These are phyloP conservation scores for Trichoderma sp. DNA, from an alignment of 2,329 filamentous ascomycete species.

Conservation along the genomic window DNA sequence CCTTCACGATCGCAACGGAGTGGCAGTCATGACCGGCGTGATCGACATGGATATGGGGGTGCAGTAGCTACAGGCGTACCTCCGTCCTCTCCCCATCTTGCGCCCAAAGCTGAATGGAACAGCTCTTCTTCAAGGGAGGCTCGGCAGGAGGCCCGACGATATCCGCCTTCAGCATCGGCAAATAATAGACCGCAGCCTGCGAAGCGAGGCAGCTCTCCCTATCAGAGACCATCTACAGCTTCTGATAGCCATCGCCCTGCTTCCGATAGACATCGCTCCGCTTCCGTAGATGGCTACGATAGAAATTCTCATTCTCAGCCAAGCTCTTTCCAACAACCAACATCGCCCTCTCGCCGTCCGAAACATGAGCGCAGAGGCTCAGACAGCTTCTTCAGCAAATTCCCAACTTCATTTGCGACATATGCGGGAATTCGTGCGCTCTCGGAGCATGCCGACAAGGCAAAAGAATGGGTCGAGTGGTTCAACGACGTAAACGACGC, in stretches of 20 bases:
- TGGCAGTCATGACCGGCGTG: background rate
- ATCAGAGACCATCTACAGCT: background rate
- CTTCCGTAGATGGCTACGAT: slow-evolving; percentile 1
- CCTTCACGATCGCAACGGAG: background rate
- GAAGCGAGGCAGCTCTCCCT: slow-evolving; percentile 10
- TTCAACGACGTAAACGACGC: slow-evolving; percentile 33
- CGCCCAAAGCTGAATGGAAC: background rate
- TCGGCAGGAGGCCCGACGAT: slow-evolving; percentile 3
- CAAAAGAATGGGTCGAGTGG: slow-evolving; percentile 37
- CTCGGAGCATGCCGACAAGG: slow-evolving; percentile 31
- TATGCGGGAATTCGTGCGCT: slow-evolving; percentile 30
- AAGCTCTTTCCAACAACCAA: background rate
- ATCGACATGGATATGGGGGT: background rate
- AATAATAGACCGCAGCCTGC: slow-evolving; percentile 22
- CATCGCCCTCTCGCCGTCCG: background rate
- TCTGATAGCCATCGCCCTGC: background rate
- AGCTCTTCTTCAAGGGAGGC: slow-evolving; percentile 2
- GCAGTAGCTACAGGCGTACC: background rate
- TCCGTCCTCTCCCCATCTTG: background rate
- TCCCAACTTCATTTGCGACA: slow-evolving; percentile 29
- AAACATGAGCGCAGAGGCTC: slow-evolving; percentile 8
- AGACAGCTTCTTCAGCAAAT: slow-evolving; percentile 15
- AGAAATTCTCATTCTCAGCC: background rate
- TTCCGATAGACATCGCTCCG: slow-evolving; percentile 2
- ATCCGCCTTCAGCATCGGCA: slow-evolving; percentile 21